phyloP scores from a whole-genome alignment of 805 yeast genomes.

The Zygosaccharomyces pseudorouxii region DNA sequence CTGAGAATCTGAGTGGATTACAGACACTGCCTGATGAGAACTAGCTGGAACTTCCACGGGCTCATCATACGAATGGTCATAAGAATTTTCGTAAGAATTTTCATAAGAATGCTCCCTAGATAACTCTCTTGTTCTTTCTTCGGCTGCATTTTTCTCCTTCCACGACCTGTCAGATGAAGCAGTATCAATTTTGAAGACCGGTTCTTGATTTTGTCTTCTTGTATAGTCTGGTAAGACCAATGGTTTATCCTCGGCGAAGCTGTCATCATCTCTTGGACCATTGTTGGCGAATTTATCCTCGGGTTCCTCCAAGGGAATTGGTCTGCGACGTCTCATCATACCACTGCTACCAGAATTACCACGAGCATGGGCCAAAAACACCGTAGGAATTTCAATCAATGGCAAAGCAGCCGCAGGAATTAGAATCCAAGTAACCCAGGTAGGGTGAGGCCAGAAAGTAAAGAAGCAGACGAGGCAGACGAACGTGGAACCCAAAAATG shows the following conservation, averaged over 20 bases:
- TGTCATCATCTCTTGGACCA: slow-evolving; percentile 8
- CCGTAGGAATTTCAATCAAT: slow-evolving; percentile 47
- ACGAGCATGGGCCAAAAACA: slow-evolving; percentile 38
- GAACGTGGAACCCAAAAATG: slow-evolving; percentile 52
- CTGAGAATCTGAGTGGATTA: neutral
- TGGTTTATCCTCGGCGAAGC: slow-evolving; percentile 11
- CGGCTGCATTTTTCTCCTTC: neutral
- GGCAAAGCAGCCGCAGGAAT: slow-evolving; percentile 60
- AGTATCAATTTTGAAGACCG: slow-evolving; percentile 11
- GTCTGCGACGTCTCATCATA: slow-evolving; percentile 11
- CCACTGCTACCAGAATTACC: slow-evolving; percentile 4
- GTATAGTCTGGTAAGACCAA: slow-evolving; percentile 10
- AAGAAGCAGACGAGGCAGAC: slow-evolving; percentile 52
- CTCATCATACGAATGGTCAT: neutral
- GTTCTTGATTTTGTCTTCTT: slow-evolving; percentile 10
- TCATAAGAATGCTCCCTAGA: slow-evolving; percentile 3
- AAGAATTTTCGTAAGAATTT: slow-evolving; percentile 1
- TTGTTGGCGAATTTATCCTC: slow-evolving; percentile 20
- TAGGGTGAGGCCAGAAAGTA: slow-evolving; percentile 57
- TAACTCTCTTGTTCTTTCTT: slow-evolving; percentile 3
- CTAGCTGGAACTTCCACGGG: neutral
- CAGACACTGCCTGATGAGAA: slow-evolving; percentile 1
- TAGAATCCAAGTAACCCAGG: slow-evolving; percentile 71
- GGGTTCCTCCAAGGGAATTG: slow-evolving; percentile 13
- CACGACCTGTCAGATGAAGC: slow-evolving; percentile 14